Evolutionary conservation across 2,329 filamentous ascomycete genomes (phyloP).

Genomic region (Sordariomycetes sp.): DNA sequence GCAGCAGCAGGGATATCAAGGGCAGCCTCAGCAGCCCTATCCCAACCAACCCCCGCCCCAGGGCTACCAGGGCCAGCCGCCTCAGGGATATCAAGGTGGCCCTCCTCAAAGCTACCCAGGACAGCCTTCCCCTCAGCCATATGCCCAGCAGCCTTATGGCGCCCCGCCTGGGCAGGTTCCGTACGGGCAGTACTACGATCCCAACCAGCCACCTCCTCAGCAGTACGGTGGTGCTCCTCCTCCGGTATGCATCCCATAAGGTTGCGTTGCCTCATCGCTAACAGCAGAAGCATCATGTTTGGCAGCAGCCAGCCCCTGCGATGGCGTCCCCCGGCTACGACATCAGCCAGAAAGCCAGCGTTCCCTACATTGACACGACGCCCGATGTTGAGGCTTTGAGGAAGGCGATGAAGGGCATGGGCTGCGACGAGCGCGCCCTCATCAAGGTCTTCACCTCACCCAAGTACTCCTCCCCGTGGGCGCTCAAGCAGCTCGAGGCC

Average conservation of each 20-base stretch:
- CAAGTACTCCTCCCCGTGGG: conserved; percentile 22
- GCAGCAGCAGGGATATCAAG: no score
- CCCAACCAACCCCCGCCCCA: no score
- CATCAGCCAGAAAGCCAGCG: conserved; percentile 12
- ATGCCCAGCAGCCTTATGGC: conserved; percentile 6
- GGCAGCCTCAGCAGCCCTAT: no score
- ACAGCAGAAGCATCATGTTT: background rate
- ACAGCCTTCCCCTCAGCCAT: conserved; percentile 1
- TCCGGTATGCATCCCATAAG: background rate
- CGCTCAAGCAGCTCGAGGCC: conserved; percentile 18
- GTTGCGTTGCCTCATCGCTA: background rate
- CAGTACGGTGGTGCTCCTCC: background rate
- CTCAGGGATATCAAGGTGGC: no score
- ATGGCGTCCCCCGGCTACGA: conserved; percentile 20
- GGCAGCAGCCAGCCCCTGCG: conserved; percentile 13
- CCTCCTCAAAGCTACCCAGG: no score
- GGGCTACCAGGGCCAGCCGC: no score
- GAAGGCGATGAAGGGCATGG: conserved; percentile 25
- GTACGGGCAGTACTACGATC: background rate
- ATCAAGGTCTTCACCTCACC: conserved; percentile 17
- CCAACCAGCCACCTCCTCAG: conserved; percentile 1
- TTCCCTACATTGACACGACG: conserved; percentile 16
- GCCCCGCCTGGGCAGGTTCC: conserved; percentile 1
- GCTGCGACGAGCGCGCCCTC: conserved; percentile 20
- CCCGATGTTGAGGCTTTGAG: conserved; percentile 18